Base-by-base conservation (phyloP, 306 rosid species). In the Acacia acuminata region DNA sequence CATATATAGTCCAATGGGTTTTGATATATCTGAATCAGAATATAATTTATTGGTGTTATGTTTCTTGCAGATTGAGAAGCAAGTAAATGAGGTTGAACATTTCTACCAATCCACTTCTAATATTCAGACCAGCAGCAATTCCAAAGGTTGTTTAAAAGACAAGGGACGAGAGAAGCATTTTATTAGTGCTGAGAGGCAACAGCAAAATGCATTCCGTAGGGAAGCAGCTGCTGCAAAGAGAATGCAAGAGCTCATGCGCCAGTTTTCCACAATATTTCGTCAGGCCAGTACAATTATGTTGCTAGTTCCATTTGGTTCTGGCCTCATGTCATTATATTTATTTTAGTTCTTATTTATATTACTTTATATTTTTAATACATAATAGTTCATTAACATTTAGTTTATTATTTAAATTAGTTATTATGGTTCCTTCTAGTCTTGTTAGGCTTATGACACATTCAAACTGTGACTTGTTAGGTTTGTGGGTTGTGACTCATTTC, bases 161-260 rank as follows among this genome's bases (percentile, higher is more conserved):
- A 90, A 90, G 77, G 88, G 86, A 8, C 69, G 78, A 75, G 97
- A 89, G 45, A 91, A 82, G 82, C 92, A 79, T 83, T 48, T 83
- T 66, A 73, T 79, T 11, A 84, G 91, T 74, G 47, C 85, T 43
- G 93, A 83, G 85, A 92, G 81, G 89, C 89, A 84, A 66, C 76
- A 69, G 40, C 89, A 86, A n/a, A 91, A 89, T 36, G 84, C 82
- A 65, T 74, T 90, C 36, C 75, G 71, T 50, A 87, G 88, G 78
- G 92, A 90, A 88, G 89, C 90, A 64, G 89, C 84, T 79, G 86
- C 89, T 71, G 82, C 86, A 60, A 86, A 87, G 87, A 86, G 90
- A 88, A 92, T 86, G 92, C 92, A 86, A 78, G 94, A 91, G 79
- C 86, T 91, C 50, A 92, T 92, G 90, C 91, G 85, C 68, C 94